phyloP scores from a whole-genome alignment of 805 yeast genomes.

The Ogataea parapolymorpha region DNA sequence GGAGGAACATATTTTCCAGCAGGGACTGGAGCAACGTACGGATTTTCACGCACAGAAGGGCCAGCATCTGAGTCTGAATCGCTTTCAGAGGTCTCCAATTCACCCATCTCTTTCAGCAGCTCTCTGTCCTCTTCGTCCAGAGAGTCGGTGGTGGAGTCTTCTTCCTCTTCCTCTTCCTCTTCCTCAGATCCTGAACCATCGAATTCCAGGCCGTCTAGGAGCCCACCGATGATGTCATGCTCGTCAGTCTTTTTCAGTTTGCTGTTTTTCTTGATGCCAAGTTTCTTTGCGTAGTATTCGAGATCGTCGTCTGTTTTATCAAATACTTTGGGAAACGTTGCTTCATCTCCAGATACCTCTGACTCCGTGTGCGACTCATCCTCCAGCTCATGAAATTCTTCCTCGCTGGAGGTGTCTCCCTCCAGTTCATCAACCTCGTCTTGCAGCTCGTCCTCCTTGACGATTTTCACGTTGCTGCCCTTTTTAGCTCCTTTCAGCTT shows the following conservation, averaged over 20 bases:
- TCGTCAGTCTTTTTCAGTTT: slow-evolving; percentile 51
- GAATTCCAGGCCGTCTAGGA: slow-evolving; percentile 71
- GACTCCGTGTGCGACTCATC: slow-evolving; percentile 25
- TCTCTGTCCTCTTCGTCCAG: slow-evolving; percentile 31
- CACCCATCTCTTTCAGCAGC: slow-evolving; percentile 32
- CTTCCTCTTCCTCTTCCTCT: slow-evolving; percentile 2
- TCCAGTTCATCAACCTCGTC: slow-evolving; percentile 18
- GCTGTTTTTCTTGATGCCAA: slow-evolving; percentile 62
- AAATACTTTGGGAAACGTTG: slow-evolving; percentile 43
- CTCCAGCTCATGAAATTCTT: slow-evolving; percentile 5
- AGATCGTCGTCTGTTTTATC: slow-evolving; percentile 66
- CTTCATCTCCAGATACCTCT: slow-evolving; percentile 51
- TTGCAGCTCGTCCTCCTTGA: slow-evolving; percentile 27
- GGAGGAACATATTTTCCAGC: slow-evolving; percentile 77
- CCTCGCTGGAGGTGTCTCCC: slow-evolving; percentile 13
- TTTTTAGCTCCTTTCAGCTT: slow-evolving; percentile 25
- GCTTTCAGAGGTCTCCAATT: slow-evolving; percentile 25
- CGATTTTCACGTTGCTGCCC: slow-evolving; percentile 29
- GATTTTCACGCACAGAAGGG: slow-evolving; percentile 57
- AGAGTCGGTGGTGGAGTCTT: slow-evolving; percentile 18
- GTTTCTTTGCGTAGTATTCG: slow-evolving; percentile 75
- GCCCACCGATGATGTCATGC: slow-evolving; percentile 78
- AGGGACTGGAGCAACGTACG: slow-evolving; percentile 62
- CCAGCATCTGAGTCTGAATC: slow-evolving; percentile 25
- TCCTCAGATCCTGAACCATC: slow-evolving; percentile 31